phyloP scores from a whole-genome alignment of 1,284 basidiomycete genomes.

The Puccinia polysora region DNA sequence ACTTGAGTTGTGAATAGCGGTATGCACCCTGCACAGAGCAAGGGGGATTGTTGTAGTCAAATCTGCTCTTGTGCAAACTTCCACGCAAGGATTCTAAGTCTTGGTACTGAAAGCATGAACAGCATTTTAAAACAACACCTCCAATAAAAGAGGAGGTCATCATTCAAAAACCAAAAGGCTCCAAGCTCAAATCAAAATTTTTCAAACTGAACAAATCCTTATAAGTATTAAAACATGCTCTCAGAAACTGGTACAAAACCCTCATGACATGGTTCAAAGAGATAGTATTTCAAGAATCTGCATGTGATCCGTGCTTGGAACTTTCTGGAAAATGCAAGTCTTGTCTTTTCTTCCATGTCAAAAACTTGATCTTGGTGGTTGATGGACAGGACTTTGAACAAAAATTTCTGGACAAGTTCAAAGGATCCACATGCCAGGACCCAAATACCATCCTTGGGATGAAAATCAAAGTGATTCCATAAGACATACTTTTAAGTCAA shows the following conservation, averaged over 20 bases:
- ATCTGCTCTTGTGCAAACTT: too few species aligned
- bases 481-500: not conserved
- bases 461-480: not conserved
- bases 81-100: not conserved
- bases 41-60: too few species aligned
- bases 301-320: not conserved
- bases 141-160: not conserved
- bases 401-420: not conserved
- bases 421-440: not conserved
- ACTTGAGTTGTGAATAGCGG: too few species aligned
- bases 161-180: not conserved
- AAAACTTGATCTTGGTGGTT: not conserved
- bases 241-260: not conserved
- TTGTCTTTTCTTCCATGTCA: not conserved
- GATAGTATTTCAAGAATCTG: not conserved
- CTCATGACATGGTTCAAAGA: not conserved
- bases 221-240: not conserved
- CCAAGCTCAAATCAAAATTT: not conserved
- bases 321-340: not conserved
- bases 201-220: not conserved
- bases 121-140: not conserved
- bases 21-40: too few species aligned
- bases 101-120: not conserved
- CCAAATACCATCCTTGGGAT: not conserved
- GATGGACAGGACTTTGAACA: not conserved